Percentiles rank a stretch among this genome's conserved stretches.
Conservation (phyloP, 768 basidiomycete species). For the Tricholoma saponaceum region DNA sequence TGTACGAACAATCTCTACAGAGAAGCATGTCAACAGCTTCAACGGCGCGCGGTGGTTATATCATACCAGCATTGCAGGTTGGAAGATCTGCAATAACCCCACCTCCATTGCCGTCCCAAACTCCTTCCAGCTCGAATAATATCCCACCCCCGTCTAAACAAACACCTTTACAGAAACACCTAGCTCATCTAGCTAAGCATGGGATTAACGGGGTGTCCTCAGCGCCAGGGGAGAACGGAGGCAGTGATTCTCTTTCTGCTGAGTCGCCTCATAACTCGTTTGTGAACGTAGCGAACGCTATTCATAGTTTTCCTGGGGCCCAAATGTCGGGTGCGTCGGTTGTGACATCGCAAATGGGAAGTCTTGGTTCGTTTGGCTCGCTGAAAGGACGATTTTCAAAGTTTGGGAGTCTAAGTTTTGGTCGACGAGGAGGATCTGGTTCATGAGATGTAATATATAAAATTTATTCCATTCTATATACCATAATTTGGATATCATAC, state of each 20-base stretch:
- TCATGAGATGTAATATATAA: background rate
- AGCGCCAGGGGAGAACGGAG: conserved; percentile 61
- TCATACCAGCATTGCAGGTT: conserved; percentile 51
- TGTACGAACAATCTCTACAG: conserved; percentile 47
- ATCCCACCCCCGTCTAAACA: conserved; percentile 39
- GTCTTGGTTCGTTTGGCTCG: conserved; percentile 53
- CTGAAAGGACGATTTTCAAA: conserved; percentile 72
- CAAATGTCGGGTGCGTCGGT: conserved; percentile 55
- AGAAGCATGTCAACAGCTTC: conserved; percentile 44
- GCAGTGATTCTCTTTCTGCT: conserved; percentile 55
- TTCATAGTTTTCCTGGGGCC: conserved; percentile 33
- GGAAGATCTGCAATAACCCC: conserved; percentile 42
- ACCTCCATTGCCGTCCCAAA: conserved; percentile 38
- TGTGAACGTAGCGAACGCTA: conserved; percentile 62
- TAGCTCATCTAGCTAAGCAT: conserved; percentile 78
- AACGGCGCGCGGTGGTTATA: conserved; percentile 37
- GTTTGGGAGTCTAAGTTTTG: conserved; percentile 72
- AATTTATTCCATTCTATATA: no score
- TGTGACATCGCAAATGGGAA: conserved; percentile 61
- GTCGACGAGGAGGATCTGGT: conserved; percentile 36
- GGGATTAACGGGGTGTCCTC: conserved; percentile 81
- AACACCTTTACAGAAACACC: conserved; percentile 75
- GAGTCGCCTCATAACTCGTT: conserved; percentile 74
- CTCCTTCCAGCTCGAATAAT: conserved; percentile 25
- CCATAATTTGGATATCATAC: no score